These are phyloP conservation scores for Vickermania spadyakhi DNA, from an alignment of 208 protist species.

Conservation along the genomic window DNA sequence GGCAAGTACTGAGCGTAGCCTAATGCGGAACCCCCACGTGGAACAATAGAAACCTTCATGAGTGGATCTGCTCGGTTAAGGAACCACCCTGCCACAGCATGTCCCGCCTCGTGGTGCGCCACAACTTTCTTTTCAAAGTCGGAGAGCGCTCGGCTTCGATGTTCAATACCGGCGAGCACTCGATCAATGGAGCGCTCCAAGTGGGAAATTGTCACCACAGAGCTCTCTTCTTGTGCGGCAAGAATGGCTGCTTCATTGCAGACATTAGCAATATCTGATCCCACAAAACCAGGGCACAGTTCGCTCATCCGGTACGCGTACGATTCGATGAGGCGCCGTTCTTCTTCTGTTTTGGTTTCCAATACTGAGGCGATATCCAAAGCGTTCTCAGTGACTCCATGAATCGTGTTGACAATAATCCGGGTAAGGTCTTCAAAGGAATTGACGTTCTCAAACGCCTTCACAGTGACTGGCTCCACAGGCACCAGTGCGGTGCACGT, in stretches of 20 bases:
- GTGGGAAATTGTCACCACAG: slow-evolving; percentile 65
- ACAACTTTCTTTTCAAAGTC: slow-evolving; percentile 90
- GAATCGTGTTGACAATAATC: background rate
- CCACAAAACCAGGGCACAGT: slow-evolving; percentile 81
- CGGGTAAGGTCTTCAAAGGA: background rate
- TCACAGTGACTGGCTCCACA: background rate
- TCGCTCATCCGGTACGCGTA: slow-evolving; percentile 67
- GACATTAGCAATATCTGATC: slow-evolving; percentile 96
- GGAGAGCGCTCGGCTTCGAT: slow-evolving; percentile 78
- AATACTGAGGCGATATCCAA: slow-evolving; percentile 5
- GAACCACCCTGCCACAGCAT: slow-evolving; percentile 97
- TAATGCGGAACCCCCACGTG: slow-evolving; percentile 89
- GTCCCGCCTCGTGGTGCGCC: slow-evolving; percentile 98
- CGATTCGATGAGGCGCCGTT: slow-evolving; percentile 51
- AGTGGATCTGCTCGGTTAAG: slow-evolving; percentile 94
- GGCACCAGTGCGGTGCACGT: background rate
- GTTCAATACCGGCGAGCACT: slow-evolving; percentile 94
- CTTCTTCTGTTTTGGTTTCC: slow-evolving; percentile 26
- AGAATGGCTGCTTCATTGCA: slow-evolving; percentile 94
- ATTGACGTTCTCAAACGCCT: no score
- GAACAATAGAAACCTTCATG: slow-evolving; percentile 98
- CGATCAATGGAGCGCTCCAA: slow-evolving; percentile 94
- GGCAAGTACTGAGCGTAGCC: slow-evolving; percentile 98
- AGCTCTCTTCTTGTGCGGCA: slow-evolving; percentile 66
- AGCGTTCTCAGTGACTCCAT: background rate